A percentile compares a stretch with the other conserved stretches of the same genome.
Evolutionary conservation across 2,329 filamentous ascomycete genomes (phyloP).

Genomic region (Ceratocystiopsis minuta): DNA sequence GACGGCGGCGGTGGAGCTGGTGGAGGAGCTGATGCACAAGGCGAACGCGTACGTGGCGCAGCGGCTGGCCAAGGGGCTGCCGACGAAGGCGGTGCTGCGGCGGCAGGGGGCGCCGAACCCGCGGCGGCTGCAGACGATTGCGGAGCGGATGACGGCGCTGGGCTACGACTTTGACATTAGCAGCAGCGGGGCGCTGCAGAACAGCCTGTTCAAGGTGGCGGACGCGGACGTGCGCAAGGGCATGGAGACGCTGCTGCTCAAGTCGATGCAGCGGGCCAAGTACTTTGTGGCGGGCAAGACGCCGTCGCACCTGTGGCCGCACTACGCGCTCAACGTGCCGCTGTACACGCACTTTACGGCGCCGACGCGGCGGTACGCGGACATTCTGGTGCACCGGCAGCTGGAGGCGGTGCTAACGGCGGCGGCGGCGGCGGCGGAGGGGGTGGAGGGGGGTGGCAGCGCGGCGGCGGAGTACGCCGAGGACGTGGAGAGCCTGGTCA

Average conservation of each 20-base stretch:
- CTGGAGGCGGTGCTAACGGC: slow-evolving; percentile 73
- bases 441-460: background rate
- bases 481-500: slow-evolving; percentile 71
- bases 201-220: slow-evolving; percentile 84
- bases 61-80: slow-evolving; percentile 59
- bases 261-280: slow-evolving; percentile 91
- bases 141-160: slow-evolving; percentile 79
- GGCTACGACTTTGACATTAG: slow-evolving; percentile 79
- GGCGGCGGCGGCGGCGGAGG: no score
- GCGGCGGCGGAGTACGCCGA: slow-evolving; percentile 73
- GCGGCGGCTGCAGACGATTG: slow-evolving; percentile 75
- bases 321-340: slow-evolving; percentile 84
- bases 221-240: slow-evolving; percentile 84
- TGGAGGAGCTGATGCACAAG: slow-evolving; percentile 90
- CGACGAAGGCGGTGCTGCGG: slow-evolving; percentile 83
- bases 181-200: slow-evolving; percentile 81
- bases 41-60: slow-evolving; percentile 80
- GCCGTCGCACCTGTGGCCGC: slow-evolving; percentile 57
- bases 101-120: slow-evolving; percentile 73
- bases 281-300: slow-evolving; percentile 79
- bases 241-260: slow-evolving; percentile 90
- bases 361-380: slow-evolving; percentile 83
- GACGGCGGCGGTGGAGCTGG: slow-evolving; percentile 72
- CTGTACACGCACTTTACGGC: slow-evolving; percentile 96
- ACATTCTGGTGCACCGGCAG: slow-evolving; percentile 90